Percentiles rank a stretch among this genome's conserved stretches.
phyloP scores from a whole-genome alignment of 1,284 basidiomycete genomes.

The Tylopilus microsporus region DNA sequence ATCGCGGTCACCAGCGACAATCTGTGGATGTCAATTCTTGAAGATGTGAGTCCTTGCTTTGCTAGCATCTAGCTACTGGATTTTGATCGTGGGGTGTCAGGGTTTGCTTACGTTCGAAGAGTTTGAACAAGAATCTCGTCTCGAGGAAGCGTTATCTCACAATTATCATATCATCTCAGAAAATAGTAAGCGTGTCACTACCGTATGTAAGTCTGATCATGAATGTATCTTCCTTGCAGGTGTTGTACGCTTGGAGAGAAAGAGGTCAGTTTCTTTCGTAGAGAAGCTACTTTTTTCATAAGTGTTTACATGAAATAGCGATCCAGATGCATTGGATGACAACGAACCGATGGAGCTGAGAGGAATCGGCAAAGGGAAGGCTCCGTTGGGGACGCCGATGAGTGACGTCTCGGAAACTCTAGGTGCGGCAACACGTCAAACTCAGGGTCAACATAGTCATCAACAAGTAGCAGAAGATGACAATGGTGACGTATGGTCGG shows the following conservation, averaged over 20 bases:
- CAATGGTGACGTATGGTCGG: too few relatives aligned
- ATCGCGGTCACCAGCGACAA: conserved; percentile 13
- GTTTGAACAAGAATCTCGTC: background rate
- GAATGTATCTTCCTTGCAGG: background rate
- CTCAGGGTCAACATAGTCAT: too few relatives aligned
- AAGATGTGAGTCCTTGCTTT: background rate
- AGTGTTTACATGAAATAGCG: background rate
- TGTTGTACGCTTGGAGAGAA: background rate
- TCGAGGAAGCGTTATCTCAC: background rate
- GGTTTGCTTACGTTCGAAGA: background rate
- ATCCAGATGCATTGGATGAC: background rate
- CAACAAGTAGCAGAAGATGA: too few relatives aligned
- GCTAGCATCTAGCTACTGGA: background rate
- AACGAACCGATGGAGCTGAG: background rate
- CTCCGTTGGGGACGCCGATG: too few relatives aligned
- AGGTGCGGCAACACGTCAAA: too few relatives aligned
- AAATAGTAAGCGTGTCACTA: background rate
- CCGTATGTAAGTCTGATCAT: too few relatives aligned
- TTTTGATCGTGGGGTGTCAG: background rate
- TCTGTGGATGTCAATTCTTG: conserved; percentile 5
- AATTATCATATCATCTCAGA: background rate
- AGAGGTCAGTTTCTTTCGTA: background rate
- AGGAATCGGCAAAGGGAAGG: too few relatives aligned
- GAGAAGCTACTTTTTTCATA: background rate
- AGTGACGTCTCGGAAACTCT: too few relatives aligned